phyloP scores from a whole-genome alignment of 495 filamentous ascomycete species.

The Penicillium canescens region DNA sequence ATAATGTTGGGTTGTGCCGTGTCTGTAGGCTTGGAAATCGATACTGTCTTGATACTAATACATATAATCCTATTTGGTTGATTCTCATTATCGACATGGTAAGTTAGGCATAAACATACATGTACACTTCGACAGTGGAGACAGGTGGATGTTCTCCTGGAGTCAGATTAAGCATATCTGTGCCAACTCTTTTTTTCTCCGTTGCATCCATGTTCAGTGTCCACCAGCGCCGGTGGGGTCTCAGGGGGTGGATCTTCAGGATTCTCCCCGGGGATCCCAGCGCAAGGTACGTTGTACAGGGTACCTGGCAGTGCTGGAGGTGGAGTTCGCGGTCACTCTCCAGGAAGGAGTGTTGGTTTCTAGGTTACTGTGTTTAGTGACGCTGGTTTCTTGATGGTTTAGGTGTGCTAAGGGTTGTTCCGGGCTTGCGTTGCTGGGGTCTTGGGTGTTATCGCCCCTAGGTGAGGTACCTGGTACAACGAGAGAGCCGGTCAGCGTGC shows the following conservation, averaged over 20 bases:
- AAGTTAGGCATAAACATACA: too few relatives aligned
- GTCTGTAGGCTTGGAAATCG: too few relatives aligned
- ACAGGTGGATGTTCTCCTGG: constrained; percentile 19
- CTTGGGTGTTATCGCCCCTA: background rate
- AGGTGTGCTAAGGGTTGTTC: background rate
- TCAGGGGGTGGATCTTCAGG: constrained; percentile 27
- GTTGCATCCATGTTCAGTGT: constrained; percentile 34
- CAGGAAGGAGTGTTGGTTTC: background rate
- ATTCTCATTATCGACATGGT: too few relatives aligned
- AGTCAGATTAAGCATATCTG: constrained; percentile 37
- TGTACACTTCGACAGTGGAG: too few relatives aligned
- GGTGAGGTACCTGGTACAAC: constrained; percentile 8
- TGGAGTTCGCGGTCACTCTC: background rate
- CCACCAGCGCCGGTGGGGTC: constrained; percentile 27
- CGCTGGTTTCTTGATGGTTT: background rate
- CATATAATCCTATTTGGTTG: too few relatives aligned
- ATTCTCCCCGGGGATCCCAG: constrained; percentile 25
- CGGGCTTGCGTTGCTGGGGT: background rate
- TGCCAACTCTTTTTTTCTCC: constrained; percentile 28
- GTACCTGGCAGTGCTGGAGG: constrained; percentile 6
- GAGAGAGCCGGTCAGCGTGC: background rate
- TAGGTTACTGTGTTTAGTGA: background rate
- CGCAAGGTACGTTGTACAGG: constrained; percentile 14
- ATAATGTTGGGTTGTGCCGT: background rate
- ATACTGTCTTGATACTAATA: too few relatives aligned